Evolutionary conservation across 768 basidiomycete species (phyloP).

Genomic region (Tephrocybe sp.): DNA sequence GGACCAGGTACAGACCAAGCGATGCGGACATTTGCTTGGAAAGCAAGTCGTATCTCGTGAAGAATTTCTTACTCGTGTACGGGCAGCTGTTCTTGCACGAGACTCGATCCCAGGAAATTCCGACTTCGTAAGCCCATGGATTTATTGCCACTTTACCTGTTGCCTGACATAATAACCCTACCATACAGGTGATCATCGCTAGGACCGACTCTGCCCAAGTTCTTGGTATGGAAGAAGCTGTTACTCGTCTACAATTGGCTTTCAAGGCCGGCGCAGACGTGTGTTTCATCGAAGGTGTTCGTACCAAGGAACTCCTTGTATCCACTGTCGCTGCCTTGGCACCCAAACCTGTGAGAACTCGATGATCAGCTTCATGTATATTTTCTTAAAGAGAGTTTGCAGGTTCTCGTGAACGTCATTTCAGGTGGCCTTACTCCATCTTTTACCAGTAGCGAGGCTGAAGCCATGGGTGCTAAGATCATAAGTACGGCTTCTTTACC

Average conservation of each 20-base stretch:
- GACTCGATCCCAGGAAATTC: conserved; percentile 74
- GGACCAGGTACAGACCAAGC: conserved; percentile 81
- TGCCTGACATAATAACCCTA: background rate
- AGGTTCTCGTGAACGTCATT: conserved; percentile 78
- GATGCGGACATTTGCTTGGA: conserved; percentile 77
- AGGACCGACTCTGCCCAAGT: conserved; percentile 80
- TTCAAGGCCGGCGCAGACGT: conserved; percentile 76
- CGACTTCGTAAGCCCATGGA: conserved; percentile 56
- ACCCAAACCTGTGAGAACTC: conserved; percentile 59
- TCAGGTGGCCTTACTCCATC: conserved; percentile 77
- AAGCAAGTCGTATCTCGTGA: conserved; percentile 83
- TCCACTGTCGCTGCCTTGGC: conserved; percentile 65
- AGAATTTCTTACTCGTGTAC: conserved; percentile 72
- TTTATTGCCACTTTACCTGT: background rate
- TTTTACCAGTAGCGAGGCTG: conserved; percentile 69
- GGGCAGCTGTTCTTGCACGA: conserved; percentile 75
- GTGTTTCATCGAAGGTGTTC: conserved; percentile 81
- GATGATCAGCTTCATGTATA: background rate
- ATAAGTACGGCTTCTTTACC: conserved; percentile 48
- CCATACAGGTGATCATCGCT: conserved; percentile 61
- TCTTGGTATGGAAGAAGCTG: conserved; percentile 76
- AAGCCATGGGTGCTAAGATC: conserved; percentile 70
- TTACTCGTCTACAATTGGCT: conserved; percentile 65
- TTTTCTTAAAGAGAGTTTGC: background rate
- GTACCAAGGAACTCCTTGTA: conserved; percentile 62